phyloP scores from a whole-genome alignment of 169 alveolate genomes.

The Theileria annulata region DNA sequence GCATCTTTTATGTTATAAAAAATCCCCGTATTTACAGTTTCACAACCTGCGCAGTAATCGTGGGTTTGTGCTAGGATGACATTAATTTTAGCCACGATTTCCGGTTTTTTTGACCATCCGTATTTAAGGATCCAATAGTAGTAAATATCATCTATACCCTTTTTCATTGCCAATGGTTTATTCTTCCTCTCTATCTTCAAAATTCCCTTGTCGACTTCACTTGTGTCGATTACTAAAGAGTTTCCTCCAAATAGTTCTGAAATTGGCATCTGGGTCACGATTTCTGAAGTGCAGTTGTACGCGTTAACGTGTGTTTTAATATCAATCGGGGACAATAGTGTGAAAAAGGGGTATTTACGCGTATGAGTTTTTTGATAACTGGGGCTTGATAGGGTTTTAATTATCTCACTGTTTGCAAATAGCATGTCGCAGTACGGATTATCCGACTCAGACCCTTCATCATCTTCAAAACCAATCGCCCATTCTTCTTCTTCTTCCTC shows the following conservation, averaged over 20 bases:
- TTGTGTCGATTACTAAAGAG: not conserved
- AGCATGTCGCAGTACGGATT: not conserved
- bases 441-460: not conserved
- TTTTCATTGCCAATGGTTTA: conserved; percentile 5
- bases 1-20: not conserved
- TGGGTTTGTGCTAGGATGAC: not conserved
- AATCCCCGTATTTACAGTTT: not conserved
- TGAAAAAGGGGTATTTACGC: not conserved
- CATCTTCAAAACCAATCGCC: not conserved
- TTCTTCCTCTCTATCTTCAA: not conserved
- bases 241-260: not conserved
- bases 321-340: not conserved
- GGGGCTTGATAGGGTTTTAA: not conserved
- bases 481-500: not conserved
- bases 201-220: not conserved
- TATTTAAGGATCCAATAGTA: not conserved
- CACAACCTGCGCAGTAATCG: not conserved
- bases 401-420: not conserved
- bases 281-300: not conserved
- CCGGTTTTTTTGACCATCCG: not conserved
- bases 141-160: not conserved
- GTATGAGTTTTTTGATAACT: not conserved
- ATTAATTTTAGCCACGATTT: not conserved
- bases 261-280: not conserved
- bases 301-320: not conserved